Evolutionary conservation across 371 early-diverging fungal species (phyloP).

Genomic region (Furculomyces boomerangus): DNA sequence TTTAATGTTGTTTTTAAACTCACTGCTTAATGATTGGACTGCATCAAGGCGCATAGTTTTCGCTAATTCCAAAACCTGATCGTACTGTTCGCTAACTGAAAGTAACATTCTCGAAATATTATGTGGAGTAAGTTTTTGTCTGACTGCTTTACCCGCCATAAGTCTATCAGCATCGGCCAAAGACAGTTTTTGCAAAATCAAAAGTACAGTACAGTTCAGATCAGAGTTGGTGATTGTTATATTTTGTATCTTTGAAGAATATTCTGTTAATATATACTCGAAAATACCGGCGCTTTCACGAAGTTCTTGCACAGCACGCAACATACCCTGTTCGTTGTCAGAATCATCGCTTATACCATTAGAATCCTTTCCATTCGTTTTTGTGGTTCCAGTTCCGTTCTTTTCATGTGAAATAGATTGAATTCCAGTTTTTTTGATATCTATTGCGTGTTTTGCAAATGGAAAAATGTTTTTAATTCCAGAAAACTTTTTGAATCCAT

Average conservation of each 20-base stretch:
- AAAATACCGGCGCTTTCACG: conserved; percentile 23
- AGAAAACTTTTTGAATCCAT: background rate
- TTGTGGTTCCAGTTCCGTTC: conserved; percentile 16
- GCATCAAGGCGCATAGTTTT: conserved; percentile 17
- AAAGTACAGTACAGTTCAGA: conserved; percentile 18
- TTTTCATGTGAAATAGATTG: conserved; percentile 9
- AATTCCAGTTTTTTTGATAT: conserved; percentile 17
- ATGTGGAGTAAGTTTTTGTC: conserved; percentile 15
- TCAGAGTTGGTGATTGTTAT: conserved; percentile 16
- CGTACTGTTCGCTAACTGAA: conserved; percentile 20
- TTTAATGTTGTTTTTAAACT: conserved; percentile 16
- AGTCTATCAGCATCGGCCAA: conserved; percentile 24
- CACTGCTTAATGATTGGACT: conserved; percentile 1
- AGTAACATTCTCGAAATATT: conserved; percentile 19
- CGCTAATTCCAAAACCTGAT: conserved; percentile 9
- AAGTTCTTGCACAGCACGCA: conserved; percentile 16
- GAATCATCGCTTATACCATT: conserved; percentile 15
- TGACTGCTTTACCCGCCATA: conserved; percentile 20
- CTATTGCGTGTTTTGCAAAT: conserved; percentile 13
- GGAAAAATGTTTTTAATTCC: background rate
- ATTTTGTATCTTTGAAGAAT: conserved; percentile 9
- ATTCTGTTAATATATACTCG: conserved; percentile 11
- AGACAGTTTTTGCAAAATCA: conserved; percentile 22
- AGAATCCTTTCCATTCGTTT: conserved; percentile 18
- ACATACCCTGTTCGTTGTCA: conserved; percentile 1